These are phyloP conservation scores for Gynostemma pentaphyllum DNA, from an alignment of 306 rosid genomes.

Conservation along the genomic window DNA sequence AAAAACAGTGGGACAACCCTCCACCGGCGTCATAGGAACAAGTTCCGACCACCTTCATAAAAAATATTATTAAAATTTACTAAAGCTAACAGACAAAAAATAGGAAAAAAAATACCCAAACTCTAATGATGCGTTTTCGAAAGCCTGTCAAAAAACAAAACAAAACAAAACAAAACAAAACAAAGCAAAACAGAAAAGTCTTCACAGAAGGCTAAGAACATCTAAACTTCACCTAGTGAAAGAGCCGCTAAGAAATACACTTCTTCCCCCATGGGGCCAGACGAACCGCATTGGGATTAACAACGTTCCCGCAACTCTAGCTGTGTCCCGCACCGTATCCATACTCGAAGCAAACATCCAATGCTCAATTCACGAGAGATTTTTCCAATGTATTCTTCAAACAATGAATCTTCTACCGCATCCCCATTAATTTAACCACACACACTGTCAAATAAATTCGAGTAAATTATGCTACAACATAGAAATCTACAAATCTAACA, in stretches of 20 bases:
- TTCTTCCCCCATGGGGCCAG: conserved; percentile 91
- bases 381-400: conserved; percentile 25
- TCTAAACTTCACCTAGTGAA: conserved; percentile 47
- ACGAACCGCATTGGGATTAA: conserved; percentile 78
- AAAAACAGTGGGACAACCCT: conserved; percentile 87
- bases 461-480: conserved; percentile 32
- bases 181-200: not conserved
- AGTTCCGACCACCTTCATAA: conserved; percentile 86
- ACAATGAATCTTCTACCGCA: conserved; percentile 25
- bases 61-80: not conserved
- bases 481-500: conserved; percentile 7
- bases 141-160: too few species aligned
- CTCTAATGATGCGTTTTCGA: not conserved
- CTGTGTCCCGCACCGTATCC: conserved; percentile 50
- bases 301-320: conserved; percentile 50
- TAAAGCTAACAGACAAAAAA: not conserved
- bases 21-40: conserved; percentile 78
- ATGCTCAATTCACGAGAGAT: not conserved
- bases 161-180: too few species aligned
- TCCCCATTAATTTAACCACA: conserved; percentile 18
- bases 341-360: conserved; percentile 51
- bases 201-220: not conserved
- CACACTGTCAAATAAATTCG: conserved; percentile 19
- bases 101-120: not conserved
- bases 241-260: conserved; percentile 77